Percentiles rank a stretch among this genome's conserved stretches.
These are phyloP conservation scores for Aspergillus alliaceus DNA, from an alignment of 2,329 filamentous ascomycete species.

Conservation along the genomic window DNA sequence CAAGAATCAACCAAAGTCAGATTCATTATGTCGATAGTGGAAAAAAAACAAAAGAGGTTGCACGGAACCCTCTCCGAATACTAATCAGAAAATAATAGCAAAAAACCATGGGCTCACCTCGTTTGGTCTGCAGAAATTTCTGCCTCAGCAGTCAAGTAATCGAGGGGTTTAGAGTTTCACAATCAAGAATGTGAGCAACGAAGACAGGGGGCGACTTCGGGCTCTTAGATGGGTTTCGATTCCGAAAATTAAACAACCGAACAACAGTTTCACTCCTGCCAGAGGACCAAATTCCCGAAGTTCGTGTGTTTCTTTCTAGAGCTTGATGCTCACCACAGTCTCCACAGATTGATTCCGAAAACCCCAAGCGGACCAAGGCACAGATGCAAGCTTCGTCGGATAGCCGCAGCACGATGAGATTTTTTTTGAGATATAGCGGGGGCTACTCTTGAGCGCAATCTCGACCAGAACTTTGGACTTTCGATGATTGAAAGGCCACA, in stretches of 20 bases:
- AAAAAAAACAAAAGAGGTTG: not conserved
- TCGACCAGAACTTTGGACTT: not conserved
- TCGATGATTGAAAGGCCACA: not conserved
- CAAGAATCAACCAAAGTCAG: not conserved
- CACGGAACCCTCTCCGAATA: not conserved
- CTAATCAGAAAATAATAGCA: not conserved
- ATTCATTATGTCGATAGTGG: not conserved
- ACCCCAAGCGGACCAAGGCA: slow-evolving; percentile 10
- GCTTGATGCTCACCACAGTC: not conserved
- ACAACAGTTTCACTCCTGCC: not conserved
- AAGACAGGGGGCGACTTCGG: slow-evolving; percentile 3
- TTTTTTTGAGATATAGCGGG: not conserved
- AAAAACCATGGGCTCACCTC: not conserved
- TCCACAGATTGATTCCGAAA: not conserved
- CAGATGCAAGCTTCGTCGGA: slow-evolving; percentile 10
- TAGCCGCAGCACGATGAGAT: slow-evolving; percentile 8
- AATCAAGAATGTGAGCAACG: slow-evolving; percentile 16
- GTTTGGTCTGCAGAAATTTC: not conserved
- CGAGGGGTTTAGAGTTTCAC: slow-evolving; percentile 5
- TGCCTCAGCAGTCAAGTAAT: slow-evolving; percentile 2
- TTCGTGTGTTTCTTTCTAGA: not conserved
- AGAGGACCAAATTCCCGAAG: not conserved
- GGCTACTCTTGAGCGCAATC: not conserved
- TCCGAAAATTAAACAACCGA: not conserved
- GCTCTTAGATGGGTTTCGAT: not conserved